Conservation (phyloP, 2,329 filamentous ascomycete species). For the Emergomyces africanus region DNA sequence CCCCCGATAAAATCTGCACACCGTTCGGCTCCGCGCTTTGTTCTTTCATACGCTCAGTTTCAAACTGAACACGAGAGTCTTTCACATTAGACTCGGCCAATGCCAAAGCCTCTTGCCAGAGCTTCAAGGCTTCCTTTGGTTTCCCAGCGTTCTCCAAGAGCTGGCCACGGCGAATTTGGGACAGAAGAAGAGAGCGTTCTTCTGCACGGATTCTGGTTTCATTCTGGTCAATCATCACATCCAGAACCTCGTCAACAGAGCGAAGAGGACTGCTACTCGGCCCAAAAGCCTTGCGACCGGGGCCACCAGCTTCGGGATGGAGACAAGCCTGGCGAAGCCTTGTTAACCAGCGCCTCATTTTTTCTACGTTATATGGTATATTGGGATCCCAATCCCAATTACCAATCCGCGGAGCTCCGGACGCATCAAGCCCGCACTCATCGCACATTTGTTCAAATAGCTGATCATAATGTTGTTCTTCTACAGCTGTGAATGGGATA, state of each 20-base stretch:
- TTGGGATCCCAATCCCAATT: conserved; percentile 62
- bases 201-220: conserved; percentile 54
- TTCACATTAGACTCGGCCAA: conserved; percentile 39
- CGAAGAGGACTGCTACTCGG: conserved; percentile 56
- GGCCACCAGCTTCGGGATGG: conserved; percentile 67
- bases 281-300: conserved; percentile 51
- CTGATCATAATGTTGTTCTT: conserved; percentile 76
- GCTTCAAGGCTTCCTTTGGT: conserved; percentile 52
- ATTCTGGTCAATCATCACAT: conserved; percentile 82
- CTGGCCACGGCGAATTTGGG: conserved; percentile 59
- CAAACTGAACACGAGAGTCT: conserved; percentile 52
- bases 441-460: conserved; percentile 65
- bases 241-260: conserved; percentile 75
- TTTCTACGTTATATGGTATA: conserved; percentile 44
- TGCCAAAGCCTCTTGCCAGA: conserved; percentile 52
- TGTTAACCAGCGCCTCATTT: conserved; percentile 69
- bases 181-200: conserved; percentile 52
- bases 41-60: conserved; percentile 29
- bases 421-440: conserved; percentile 50
- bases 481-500: conserved; percentile 77
- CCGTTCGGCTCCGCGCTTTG: conserved; percentile 1
- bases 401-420: conserved; percentile 48
- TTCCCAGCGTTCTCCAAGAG: conserved; percentile 62
- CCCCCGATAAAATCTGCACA: conserved; percentile 12
- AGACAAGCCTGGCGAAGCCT: conserved; percentile 70